Conservation (phyloP, 495 filamentous ascomycete species). For the Opeltia flavorubescens region DNA sequence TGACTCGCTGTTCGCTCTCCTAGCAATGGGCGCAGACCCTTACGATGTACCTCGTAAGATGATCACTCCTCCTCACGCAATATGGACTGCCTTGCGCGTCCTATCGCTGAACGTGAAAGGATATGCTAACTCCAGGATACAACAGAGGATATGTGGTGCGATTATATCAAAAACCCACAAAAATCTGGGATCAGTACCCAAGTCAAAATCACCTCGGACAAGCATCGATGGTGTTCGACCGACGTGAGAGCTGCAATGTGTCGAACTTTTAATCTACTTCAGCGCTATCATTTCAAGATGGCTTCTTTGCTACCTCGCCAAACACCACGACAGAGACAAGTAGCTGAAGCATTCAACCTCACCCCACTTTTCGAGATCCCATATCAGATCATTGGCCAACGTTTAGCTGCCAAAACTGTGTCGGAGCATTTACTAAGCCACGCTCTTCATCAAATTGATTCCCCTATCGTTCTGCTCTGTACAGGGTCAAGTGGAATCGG, state of each 20-base stretch:
- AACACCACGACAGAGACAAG: slow-evolving; percentile 20
- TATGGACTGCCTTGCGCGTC: no score
- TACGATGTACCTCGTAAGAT: slow-evolving; percentile 7
- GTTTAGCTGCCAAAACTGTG: slow-evolving; percentile 21
- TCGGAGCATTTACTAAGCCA: slow-evolving; percentile 21
- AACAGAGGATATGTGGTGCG: slow-evolving; percentile 14
- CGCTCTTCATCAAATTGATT: slow-evolving; percentile 3
- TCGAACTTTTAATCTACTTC: slow-evolving; percentile 26
- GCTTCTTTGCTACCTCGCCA: slow-evolving; percentile 17
- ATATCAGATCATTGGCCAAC: slow-evolving; percentile 34
- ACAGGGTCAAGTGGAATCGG: slow-evolving; percentile 39
- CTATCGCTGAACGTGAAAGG: no score
- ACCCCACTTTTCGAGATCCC: slow-evolving; percentile 26
- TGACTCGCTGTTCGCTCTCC: slow-evolving; percentile 5
- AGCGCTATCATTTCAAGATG: slow-evolving; percentile 30
- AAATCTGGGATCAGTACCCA: background rate
- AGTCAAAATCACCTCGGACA: background rate
- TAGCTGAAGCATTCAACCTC: slow-evolving; percentile 20
- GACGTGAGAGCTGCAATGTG: slow-evolving; percentile 15
- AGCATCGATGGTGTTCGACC: slow-evolving; percentile 3
- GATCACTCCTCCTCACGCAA: no score
- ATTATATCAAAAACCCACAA: slow-evolving; percentile 5
- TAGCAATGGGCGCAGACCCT: slow-evolving; percentile 11
- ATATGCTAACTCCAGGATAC: no score
- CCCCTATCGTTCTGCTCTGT: slow-evolving; percentile 29